phyloP scores from a whole-genome alignment of 345 rosid species.

The Passiflora organensis region DNA sequence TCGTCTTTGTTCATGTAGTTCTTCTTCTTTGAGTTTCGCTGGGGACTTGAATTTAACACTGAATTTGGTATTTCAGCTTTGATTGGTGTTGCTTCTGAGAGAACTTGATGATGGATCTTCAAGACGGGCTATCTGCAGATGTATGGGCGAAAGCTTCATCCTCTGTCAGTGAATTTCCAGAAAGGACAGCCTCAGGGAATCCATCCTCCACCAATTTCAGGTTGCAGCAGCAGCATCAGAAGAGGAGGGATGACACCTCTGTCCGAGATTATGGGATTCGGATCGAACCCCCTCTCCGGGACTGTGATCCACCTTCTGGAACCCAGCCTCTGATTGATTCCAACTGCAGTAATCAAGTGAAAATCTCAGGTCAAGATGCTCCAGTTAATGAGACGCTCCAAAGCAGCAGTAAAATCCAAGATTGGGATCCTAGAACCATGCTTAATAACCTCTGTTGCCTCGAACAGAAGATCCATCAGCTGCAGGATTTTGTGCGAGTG shows the following conservation, averaged over 20 bases:
- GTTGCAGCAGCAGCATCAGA: slow-evolving; percentile 38
- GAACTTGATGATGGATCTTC: slow-evolving; percentile 47
- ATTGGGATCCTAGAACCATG: slow-evolving; percentile 87
- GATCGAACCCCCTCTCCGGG: slow-evolving; percentile 40
- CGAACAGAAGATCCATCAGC: slow-evolving; percentile 81
- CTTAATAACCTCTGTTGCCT: slow-evolving; percentile 75
- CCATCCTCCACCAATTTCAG: slow-evolving; percentile 31
- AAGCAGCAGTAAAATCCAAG: slow-evolving; percentile 41
- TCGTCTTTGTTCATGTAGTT: background rate
- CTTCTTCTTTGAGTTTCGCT: too few species aligned
- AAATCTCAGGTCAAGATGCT: slow-evolving; percentile 24
- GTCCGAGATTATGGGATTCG: slow-evolving; percentile 44
- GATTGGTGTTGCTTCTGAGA: slow-evolving; percentile 5
- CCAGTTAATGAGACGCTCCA: slow-evolving; percentile 36
- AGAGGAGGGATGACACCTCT: slow-evolving; percentile 59
- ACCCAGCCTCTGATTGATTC: slow-evolving; percentile 21
- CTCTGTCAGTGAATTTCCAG: slow-evolving; percentile 29
- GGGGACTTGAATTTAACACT: background rate
- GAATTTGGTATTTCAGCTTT: slow-evolving; percentile 19
- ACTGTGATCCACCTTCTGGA: slow-evolving; percentile 30
- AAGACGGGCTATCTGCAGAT: slow-evolving; percentile 39
- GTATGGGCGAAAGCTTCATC: slow-evolving; percentile 50
- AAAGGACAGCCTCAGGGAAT: slow-evolving; percentile 28
- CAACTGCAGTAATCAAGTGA: slow-evolving; percentile 33
- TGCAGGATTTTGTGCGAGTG: slow-evolving; percentile 75